Conservation (phyloP, 139 green algal genomes). For the Astrephomene gubernaculifera region DNA sequence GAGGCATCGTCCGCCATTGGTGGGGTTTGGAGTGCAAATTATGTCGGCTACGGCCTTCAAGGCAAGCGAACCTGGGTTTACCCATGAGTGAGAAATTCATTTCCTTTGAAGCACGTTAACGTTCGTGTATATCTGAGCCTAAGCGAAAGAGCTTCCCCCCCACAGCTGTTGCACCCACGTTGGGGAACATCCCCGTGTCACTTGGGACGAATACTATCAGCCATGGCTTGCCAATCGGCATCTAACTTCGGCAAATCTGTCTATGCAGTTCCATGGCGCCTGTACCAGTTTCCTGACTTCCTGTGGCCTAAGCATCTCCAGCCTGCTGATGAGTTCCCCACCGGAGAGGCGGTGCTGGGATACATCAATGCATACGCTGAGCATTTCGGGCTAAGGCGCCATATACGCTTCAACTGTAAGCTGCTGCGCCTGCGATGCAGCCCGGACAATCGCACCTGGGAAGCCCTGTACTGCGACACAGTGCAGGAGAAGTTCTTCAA, state of each 20-base stretch:
- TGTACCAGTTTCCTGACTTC: conserved; percentile 38
- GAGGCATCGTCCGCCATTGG: not conserved
- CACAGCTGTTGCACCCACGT: not conserved
- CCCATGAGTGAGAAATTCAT: too few species aligned
- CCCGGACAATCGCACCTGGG: not conserved
- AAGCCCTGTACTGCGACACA: conserved; percentile 15
- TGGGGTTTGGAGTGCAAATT: not conserved
- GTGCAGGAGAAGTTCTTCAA: conserved; percentile 18
- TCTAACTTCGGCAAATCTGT: not conserved
- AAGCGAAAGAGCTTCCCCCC: not conserved
- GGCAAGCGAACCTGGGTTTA: not conserved
- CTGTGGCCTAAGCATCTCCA: conserved; percentile 28
- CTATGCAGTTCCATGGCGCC: conserved; percentile 3
- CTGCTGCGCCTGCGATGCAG: conserved; percentile 25
- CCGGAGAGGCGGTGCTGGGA: not conserved
- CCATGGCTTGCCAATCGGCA: not conserved
- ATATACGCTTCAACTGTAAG: conserved; percentile 28
- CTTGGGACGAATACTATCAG: not conserved
- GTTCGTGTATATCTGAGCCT: too few species aligned
- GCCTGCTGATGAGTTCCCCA: conserved; percentile 8
- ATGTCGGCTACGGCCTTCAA: conserved; percentile 20
- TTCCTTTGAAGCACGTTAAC: too few species aligned
- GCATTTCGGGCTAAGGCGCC: conserved; percentile 2
- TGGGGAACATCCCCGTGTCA: not conserved
- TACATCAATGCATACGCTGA: conserved; percentile 14